Evolutionary conservation across 2,329 filamentous ascomycete species (phyloP).

Genomic region (Phaeosphaeria sp.): DNA sequence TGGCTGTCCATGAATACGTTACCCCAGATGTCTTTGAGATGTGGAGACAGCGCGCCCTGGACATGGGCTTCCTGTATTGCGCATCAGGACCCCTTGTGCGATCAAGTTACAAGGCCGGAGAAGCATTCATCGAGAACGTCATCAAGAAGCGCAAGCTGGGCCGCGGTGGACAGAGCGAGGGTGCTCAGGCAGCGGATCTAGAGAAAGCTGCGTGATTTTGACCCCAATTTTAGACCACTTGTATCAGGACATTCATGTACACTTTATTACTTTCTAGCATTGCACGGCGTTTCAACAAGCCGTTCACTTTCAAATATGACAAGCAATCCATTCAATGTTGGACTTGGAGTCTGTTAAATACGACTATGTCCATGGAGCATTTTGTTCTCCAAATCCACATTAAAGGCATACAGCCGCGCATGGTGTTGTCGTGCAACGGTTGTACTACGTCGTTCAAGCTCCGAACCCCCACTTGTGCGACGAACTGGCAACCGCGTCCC

Average conservation of each 20-base stretch:
- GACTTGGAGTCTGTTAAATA: no score
- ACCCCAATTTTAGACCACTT: neutral
- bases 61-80: constrained; percentile 96
- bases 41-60: constrained; percentile 87
- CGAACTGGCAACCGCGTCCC: no score
- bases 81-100: constrained; percentile 91
- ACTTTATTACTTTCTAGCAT: neutral
- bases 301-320: neutral
- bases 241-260: neutral
- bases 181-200: constrained; percentile 6
- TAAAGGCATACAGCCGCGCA: no score
- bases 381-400: no score
- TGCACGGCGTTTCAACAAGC: constrained; percentile 1
- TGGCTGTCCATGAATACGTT: constrained; percentile 95
- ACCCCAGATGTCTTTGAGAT: constrained; percentile 89
- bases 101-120: constrained; percentile 96
- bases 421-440: no score
- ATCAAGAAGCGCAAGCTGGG: constrained; percentile 69
- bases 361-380: no score
- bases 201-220: neutral
- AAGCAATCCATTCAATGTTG: no score
- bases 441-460: no score
- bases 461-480: no score
- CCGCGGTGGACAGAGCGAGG: constrained; percentile 12
- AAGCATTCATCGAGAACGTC: constrained; percentile 99